Evolutionary conservation across 768 basidiomycete genomes (phyloP).

Genomic region (Lactifluus rugatus): DNA sequence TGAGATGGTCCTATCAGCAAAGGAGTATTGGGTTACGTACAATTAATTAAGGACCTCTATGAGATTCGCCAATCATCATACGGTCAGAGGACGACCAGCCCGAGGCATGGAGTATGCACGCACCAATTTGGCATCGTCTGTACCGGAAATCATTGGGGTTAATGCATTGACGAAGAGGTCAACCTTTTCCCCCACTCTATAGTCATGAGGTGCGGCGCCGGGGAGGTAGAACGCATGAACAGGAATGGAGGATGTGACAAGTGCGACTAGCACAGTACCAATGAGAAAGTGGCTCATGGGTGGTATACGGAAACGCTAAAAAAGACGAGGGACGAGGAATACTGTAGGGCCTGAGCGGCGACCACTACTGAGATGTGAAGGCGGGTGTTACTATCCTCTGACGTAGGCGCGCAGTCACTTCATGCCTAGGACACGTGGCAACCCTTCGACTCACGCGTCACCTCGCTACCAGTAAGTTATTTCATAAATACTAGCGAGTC

Average conservation of each 20-base stretch:
- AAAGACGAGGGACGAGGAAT: background rate
- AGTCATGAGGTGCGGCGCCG: conserved; percentile 82
- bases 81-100: background rate
- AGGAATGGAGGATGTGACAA: conserved; percentile 13
- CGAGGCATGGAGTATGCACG: conserved; percentile 22
- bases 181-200: conserved; percentile 61
- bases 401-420: background rate
- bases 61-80: background rate
- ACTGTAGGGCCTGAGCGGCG: background rate
- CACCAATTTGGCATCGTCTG: conserved; percentile 66
- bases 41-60: conserved; percentile 87
- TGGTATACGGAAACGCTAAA: conserved; percentile 18
- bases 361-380: too few species aligned
- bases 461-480: too few species aligned
- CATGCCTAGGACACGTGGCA: background rate
- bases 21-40: conserved; percentile 32
- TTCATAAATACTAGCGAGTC: background rate
- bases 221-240: conserved; percentile 81
- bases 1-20: background rate
- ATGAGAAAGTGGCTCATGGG: conserved; percentile 17
- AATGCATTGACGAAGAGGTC: conserved; percentile 80
- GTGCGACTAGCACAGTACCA: conserved; percentile 20
- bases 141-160: conserved; percentile 70
- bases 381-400: background rate
- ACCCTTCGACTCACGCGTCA: background rate